Base-by-base conservation (phyloP, 345 rosid genomes). In the Salix caprea region DNA sequence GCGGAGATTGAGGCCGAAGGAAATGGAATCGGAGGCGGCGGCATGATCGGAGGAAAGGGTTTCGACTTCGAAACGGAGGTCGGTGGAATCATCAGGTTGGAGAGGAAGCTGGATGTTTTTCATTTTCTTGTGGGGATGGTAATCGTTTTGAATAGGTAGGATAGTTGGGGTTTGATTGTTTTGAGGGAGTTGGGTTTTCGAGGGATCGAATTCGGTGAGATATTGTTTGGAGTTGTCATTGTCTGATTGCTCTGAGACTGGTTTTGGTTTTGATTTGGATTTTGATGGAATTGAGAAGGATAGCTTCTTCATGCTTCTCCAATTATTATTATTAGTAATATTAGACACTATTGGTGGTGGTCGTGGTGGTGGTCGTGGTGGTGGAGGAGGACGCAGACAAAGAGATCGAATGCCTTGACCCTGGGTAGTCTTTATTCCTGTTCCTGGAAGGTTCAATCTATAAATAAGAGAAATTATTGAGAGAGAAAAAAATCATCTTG, bases 1-100 rank as follows among this genome's bases (percentile, higher is more conserved):
- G 28, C 97, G 91, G 48, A 93, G 62, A 66, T 84, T 93, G 70
- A 94, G 89, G 19, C 98, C 98, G 70, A 82, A 94, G 0, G 88
- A 71, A 8, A 87, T 78, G 24, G 72, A 77, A 5, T 50, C 36
- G 23, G 60, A 76, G 40, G 44, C 78, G 21, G 61, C 82, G 26
- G 54, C 79, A 67, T 74, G 74, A 8, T 74, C 75, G 21, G 73
- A 69, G 18, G 69, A 84, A 7, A 60, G 70, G 26, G 79, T 30
- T 34, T 65, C 78, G 9, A 70, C 37, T 32, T 69, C 78, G 64
- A 78, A 78, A 11, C 50, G 54, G 67, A 71, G 66, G 16, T 60
- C 67, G 13, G 46, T 7, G 67, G 60, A 72, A 30, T 60, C 58
- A 30, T 60, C 58, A 13, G 68, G 77, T 13, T 76, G 32, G 6